These are phyloP conservation scores for Prunus mongolica DNA, from an alignment of 306 rosid genomes.

Conservation along the genomic window DNA sequence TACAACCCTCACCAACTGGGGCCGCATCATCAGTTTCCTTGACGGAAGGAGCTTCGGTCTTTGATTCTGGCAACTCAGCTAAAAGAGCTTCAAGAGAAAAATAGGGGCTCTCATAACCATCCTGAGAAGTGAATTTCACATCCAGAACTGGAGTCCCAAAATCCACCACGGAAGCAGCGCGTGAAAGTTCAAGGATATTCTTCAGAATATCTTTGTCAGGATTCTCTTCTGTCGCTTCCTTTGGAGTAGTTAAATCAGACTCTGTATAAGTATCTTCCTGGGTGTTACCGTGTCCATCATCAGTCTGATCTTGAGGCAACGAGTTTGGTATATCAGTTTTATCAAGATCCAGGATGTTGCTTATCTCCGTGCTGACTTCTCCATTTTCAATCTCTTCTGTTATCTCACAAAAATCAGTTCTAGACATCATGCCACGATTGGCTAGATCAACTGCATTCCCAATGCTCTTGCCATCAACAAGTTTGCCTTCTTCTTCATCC, in stretches of 20 bases:
- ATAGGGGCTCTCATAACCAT: background rate
- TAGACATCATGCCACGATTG: background rate
- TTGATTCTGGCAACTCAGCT: constrained; percentile 31
- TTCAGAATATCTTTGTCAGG: constrained; percentile 41
- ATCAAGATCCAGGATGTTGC: constrained; percentile 21
- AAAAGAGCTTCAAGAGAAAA: constrained; percentile 55
- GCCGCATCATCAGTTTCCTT: constrained; percentile 29
- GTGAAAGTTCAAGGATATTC: constrained; percentile 58
- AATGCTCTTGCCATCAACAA: constrained; percentile 1
- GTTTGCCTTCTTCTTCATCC: constrained; percentile 24
- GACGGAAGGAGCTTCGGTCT: constrained; percentile 17
- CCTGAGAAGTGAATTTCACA: constrained; percentile 56
- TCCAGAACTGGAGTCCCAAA: constrained; percentile 66
- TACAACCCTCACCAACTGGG: constrained; percentile 21
- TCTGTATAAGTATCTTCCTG: constrained; percentile 17
- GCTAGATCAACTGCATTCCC: constrained; percentile 11
- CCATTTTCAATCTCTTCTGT: constrained; percentile 30
- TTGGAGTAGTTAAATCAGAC: constrained; percentile 15
- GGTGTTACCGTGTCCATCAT: constrained; percentile 11
- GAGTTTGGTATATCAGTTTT: constrained; percentile 10
- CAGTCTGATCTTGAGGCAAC: constrained; percentile 21
- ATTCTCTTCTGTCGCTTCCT: constrained; percentile 21
- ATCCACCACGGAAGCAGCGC: constrained; percentile 47
- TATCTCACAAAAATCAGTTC: background rate
- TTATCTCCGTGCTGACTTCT: constrained; percentile 20